Evolutionary conservation across 176 grass and related monocot species (phyloP).

Genomic region (Oryza longistaminata): DNA sequence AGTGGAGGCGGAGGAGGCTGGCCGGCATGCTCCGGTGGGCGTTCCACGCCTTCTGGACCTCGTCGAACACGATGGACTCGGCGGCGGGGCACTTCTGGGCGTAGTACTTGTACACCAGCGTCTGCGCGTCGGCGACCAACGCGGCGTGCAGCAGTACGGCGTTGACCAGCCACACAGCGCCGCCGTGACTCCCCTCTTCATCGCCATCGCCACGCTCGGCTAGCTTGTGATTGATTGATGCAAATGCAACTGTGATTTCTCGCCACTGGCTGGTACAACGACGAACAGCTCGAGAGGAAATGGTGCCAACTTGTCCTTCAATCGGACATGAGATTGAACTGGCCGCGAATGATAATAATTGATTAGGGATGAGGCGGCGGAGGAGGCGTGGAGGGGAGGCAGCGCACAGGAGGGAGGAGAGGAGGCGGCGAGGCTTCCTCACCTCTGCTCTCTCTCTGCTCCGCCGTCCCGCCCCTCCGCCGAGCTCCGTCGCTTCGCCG

Average conservation of each 20-base stretch:
- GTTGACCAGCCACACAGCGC: background rate
- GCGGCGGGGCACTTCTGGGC: conserved; percentile 29
- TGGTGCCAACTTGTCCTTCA: background rate
- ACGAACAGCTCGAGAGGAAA: background rate
- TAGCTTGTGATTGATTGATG: background rate
- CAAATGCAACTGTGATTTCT: background rate
- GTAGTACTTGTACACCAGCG: conserved; percentile 33
- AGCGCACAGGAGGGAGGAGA: too few relatives aligned
- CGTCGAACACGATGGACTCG: conserved; percentile 39
- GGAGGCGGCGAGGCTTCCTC: too few relatives aligned
- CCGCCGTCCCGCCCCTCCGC: too few relatives aligned
- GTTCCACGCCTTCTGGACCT: conserved; percentile 25
- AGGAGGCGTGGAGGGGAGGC: too few relatives aligned
- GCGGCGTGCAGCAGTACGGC: conserved; percentile 17
- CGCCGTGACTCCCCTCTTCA: background rate
- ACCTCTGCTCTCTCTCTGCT: too few relatives aligned
- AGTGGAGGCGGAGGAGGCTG: conserved; percentile 64
- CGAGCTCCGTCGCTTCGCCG: too few relatives aligned
- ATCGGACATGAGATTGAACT: background rate
- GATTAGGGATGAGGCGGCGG: background rate
- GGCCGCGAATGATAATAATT: background rate
- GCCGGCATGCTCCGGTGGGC: conserved; percentile 22
- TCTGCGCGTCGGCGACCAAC: conserved; percentile 22
- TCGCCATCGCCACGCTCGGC: background rate
- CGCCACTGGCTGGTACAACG: background rate